Evolutionary conservation across 2,329 filamentous ascomycete species (phyloP).

Genomic region (Alternaria sp.): DNA sequence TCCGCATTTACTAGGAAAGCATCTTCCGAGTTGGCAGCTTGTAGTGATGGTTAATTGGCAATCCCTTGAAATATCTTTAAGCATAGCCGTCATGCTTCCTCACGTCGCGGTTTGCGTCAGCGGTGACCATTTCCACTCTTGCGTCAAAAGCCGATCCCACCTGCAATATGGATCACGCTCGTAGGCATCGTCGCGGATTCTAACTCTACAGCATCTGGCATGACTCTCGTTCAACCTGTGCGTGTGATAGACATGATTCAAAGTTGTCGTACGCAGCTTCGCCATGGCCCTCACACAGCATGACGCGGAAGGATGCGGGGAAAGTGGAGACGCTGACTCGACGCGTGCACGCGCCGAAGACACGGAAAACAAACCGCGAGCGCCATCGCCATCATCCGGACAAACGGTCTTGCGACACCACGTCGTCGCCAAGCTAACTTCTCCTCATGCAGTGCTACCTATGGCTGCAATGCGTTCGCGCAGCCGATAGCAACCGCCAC

Average conservation of each 20-base stretch:
- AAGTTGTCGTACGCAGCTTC: not conserved
- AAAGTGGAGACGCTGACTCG: conserved; percentile 8
- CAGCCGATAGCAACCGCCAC: conserved; percentile 4
- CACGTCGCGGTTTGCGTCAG: not conserved
- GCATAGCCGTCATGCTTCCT: not conserved
- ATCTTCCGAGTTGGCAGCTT: not conserved
- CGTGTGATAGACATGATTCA: not conserved
- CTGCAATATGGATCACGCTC: not conserved
- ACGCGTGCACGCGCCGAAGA: not conserved
- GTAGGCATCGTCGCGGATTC: not conserved
- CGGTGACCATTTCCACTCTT: not conserved
- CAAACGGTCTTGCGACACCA: conserved; percentile 4
- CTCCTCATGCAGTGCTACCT: not conserved
- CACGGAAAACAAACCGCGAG: conserved; percentile 39
- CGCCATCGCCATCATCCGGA: conserved; percentile 14
- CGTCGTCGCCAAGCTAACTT: not conserved
- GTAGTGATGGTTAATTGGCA: not conserved
- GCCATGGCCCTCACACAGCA: not conserved
- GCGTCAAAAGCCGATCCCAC: not conserved
- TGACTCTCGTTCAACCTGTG: not conserved
- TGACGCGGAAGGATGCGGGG: conserved; percentile 7
- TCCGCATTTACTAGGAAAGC: conserved; percentile 11
- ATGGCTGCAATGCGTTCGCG: not conserved
- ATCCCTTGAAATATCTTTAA: not conserved
- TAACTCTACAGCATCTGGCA: not conserved